A percentile compares a stretch with the other conserved stretches of the same genome.
These are phyloP conservation scores for Geotrichum cucujoidarum DNA, from an alignment of 1,139 yeast species.

Conservation along the genomic window DNA sequence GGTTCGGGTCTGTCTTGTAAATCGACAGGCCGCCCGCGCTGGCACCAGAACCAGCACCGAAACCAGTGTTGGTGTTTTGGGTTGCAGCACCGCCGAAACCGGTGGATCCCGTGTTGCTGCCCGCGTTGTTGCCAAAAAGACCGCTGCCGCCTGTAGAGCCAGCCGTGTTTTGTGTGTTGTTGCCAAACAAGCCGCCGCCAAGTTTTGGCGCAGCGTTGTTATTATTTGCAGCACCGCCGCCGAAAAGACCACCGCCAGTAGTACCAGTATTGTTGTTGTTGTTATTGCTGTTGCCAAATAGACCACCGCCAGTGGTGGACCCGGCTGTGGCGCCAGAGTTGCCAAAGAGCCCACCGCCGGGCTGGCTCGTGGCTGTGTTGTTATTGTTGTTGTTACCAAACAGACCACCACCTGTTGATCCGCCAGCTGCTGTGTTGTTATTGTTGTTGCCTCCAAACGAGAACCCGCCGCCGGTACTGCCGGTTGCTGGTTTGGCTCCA, in stretches of 20 bases:
- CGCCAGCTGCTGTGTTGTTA: conserved; percentile 14
- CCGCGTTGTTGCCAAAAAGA: conserved; percentile 25
- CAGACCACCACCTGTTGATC: conserved; percentile 22
- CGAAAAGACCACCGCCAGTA: conserved; percentile 12
- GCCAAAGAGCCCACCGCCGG: conserved; percentile 28
- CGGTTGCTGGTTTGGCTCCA: conserved; percentile 15
- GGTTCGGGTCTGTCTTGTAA: conserved; percentile 25
- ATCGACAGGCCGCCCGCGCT: conserved; percentile 24
- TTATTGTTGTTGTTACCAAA: conserved; percentile 21
- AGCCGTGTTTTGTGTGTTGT: conserved; percentile 15
- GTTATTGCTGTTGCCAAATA: conserved; percentile 28
- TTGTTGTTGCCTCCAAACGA: conserved; percentile 27
- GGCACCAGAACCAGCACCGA: conserved; percentile 15
- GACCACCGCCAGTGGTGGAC: conserved; percentile 21
- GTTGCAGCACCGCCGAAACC: conserved; percentile 3
- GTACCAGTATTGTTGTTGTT: conserved; percentile 22
- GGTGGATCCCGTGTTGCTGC: conserved; percentile 21
- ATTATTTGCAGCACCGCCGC: conserved; percentile 6
- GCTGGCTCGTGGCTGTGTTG: conserved; percentile 10
- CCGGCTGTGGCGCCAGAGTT: conserved; percentile 18
- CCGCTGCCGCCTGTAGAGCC: conserved; percentile 27
- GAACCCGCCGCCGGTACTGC: conserved; percentile 36
- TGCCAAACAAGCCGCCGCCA: conserved; percentile 40
- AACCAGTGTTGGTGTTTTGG: conserved; percentile 7
- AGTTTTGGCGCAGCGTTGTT: not conserved